Evolutionary conservation across 2,329 filamentous ascomycete species (phyloP).

Genomic region (Hawksworthiomyces lignivorus): DNA sequence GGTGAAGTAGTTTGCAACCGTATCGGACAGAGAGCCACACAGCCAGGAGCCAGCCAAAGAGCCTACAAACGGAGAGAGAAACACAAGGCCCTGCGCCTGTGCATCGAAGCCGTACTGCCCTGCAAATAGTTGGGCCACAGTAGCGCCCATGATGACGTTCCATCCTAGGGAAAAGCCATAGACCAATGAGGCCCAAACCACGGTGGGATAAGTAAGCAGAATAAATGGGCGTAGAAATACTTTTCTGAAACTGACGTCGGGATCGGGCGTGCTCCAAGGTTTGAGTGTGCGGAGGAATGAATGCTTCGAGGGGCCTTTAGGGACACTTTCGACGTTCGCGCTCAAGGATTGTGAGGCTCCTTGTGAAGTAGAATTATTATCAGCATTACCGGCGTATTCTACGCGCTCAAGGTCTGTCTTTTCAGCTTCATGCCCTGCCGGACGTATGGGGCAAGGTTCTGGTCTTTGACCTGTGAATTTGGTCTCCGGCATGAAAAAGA

Average conservation of each 20-base stretch:
- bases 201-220: slow-evolving; percentile 41
- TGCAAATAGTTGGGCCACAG: slow-evolving; percentile 36
- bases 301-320: not conserved
- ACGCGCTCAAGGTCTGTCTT: too few relatives aligned
- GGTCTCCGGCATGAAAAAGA: too few relatives aligned
- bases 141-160: slow-evolving; percentile 46
- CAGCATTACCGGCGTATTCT: too few relatives aligned
- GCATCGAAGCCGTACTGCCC: slow-evolving; percentile 35
- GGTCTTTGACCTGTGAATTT: too few relatives aligned
- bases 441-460: too few relatives aligned
- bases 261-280: too few relatives aligned
- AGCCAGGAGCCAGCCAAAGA: slow-evolving; percentile 40
- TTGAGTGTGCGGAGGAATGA: slow-evolving; percentile 33
- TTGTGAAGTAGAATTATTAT: too few relatives aligned
- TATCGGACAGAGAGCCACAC: slow-evolving; percentile 41
- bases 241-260: slow-evolving; percentile 37
- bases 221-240: slow-evolving; percentile 43
- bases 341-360: too few relatives aligned
- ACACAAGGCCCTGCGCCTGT: slow-evolving; percentile 43
- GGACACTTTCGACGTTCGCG: too few relatives aligned
- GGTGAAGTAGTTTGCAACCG: slow-evolving; percentile 41
- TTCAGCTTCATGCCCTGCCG: too few relatives aligned
- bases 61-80: slow-evolving; percentile 40
- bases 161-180: slow-evolving; percentile 46
- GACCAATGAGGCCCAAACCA: slow-evolving; percentile 48